Evolutionary conservation across 768 basidiomycete species (phyloP).

Genomic region (Xanthoconium stramineum): DNA sequence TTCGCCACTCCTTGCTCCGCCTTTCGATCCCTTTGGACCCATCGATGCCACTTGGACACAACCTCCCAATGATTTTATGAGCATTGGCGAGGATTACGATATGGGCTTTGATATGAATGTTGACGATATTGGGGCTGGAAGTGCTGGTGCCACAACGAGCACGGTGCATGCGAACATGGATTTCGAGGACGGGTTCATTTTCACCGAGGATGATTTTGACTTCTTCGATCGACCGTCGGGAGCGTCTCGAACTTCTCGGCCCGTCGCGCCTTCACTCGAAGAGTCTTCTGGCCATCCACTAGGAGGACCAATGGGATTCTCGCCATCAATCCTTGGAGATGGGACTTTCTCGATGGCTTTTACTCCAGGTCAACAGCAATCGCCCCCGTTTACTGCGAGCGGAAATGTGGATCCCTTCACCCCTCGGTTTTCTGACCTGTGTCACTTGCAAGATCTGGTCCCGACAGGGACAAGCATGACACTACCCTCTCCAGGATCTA

Average conservation of each 20-base stretch:
- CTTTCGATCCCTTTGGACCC: slow-evolving; percentile 44
- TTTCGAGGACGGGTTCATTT: slow-evolving; percentile 55
- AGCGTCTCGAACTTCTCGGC: slow-evolving; percentile 19
- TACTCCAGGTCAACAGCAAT: slow-evolving; percentile 30
- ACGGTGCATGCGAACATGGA: slow-evolving; percentile 38
- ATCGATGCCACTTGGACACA: slow-evolving; percentile 42
- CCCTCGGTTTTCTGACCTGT: slow-evolving; percentile 22
- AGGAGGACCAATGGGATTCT: slow-evolving; percentile 31
- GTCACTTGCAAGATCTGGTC: slow-evolving; percentile 27
- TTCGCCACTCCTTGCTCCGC: slow-evolving; percentile 19
- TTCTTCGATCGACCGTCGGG: slow-evolving; percentile 70
- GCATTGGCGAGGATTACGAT: slow-evolving; percentile 34
- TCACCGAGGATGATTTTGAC: slow-evolving; percentile 84
- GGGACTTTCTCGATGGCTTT: slow-evolving; percentile 25
- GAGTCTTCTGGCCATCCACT: slow-evolving; percentile 30
- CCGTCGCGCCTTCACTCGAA: slow-evolving; percentile 16
- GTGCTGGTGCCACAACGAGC: slow-evolving; percentile 22
- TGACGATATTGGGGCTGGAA: slow-evolving; percentile 33
- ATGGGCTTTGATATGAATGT: slow-evolving; percentile 50
- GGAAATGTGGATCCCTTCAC: slow-evolving; percentile 19
- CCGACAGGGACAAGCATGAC: slow-evolving; percentile 39
- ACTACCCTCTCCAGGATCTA: slow-evolving; percentile 51
- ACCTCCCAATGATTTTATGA: slow-evolving; percentile 35
- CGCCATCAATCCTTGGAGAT: slow-evolving; percentile 33
- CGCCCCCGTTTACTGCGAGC: slow-evolving; percentile 28